These are phyloP conservation scores for Dittrichia graveolens DNA, from an alignment of 129 eudicot species.

Conservation along the genomic window DNA sequence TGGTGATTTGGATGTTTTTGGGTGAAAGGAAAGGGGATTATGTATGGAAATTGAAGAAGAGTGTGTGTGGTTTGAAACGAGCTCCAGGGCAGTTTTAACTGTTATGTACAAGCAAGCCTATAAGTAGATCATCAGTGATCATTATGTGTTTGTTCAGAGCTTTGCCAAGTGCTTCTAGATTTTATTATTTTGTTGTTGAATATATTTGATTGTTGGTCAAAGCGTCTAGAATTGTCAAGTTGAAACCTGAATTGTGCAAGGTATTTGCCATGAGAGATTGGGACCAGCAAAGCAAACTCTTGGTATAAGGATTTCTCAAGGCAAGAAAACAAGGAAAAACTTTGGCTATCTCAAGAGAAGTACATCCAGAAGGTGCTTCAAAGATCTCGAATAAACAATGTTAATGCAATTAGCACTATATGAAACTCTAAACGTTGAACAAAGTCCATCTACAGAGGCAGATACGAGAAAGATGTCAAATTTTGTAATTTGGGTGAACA, in stretches of 20 bases:
- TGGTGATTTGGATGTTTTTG: background rate
- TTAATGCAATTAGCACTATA: background rate
- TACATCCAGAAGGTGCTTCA: background rate
- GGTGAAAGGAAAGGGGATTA: background rate
- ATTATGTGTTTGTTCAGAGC: constrained; percentile 1
- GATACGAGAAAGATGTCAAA: background rate
- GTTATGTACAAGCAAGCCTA: background rate
- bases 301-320: background rate
- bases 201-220: background rate
- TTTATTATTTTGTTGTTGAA: constrained; percentile 3
- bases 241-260: constrained; percentile 4
- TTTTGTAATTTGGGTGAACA: constrained; percentile 16
- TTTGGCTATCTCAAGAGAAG: constrained; percentile 6
- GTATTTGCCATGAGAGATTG: background rate
- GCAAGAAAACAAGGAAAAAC: background rate
- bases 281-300: background rate
- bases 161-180: background rate
- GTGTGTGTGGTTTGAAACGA: constrained; percentile 7
- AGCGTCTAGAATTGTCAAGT: background rate
- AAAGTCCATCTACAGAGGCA: constrained; percentile 9
- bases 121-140: background rate
- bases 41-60: constrained; percentile 7
- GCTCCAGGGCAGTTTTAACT: background rate
- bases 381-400: background rate
- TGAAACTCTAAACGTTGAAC: background rate